Evolutionary conservation across 2,329 filamentous ascomycete species (phyloP).

Genomic region (Calonectria fujianensis): DNA sequence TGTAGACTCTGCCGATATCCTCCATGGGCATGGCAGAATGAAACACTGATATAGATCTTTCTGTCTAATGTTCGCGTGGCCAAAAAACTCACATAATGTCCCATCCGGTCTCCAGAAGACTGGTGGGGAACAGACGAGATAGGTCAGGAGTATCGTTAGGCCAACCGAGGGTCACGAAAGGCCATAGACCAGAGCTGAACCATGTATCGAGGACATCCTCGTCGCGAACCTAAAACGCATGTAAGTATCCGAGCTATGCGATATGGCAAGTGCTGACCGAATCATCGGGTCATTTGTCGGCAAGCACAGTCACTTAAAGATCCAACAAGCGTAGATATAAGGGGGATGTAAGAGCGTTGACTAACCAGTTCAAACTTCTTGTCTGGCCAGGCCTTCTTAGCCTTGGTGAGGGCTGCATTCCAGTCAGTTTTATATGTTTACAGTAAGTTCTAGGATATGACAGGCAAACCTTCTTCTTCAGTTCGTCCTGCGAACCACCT

Average conservation of each 20-base stretch:
- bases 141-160: constrained; percentile 87
- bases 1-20: neutral
- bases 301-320: neutral
- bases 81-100: constrained; percentile 79
- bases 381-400: constrained; percentile 84
- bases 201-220: constrained; percentile 94
- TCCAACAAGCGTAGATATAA: neutral
- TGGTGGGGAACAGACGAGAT: constrained; percentile 89
- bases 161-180: constrained; percentile 95
- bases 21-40: neutral
- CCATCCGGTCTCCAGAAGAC: constrained; percentile 96
- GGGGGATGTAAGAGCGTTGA: neutral
- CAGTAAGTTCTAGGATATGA: neutral
- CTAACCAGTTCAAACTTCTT: constrained; percentile 78
- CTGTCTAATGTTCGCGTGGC: too few relatives aligned
- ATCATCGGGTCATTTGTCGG: too few relatives aligned
- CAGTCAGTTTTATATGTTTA: neutral
- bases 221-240: constrained; percentile 81
- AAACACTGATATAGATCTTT: neutral
- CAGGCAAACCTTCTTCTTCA: constrained; percentile 77
- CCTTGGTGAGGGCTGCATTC: constrained; percentile 78
- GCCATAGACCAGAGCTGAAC: constrained; percentile 97
- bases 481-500: constrained; percentile 90
- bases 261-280: too few relatives aligned
- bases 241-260: neutral